A percentile compares a stretch with the other conserved stretches of the same genome.
Evolutionary conservation across 306 rosid genomes (phyloP).

Genomic region (Glycine latifolia): DNA sequence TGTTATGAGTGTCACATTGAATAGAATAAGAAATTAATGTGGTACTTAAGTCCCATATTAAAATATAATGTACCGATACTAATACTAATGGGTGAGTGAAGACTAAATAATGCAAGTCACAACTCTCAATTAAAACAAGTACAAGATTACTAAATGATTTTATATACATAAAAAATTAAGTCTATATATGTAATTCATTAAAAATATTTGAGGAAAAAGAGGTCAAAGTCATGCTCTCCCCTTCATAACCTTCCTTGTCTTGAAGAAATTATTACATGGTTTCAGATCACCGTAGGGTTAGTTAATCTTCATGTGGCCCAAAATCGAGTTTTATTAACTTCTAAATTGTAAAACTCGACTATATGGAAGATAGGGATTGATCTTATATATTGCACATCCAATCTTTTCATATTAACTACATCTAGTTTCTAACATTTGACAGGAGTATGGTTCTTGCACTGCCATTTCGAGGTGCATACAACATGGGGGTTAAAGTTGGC

Average conservation of each 20-base stretch:
- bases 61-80: too few relatives aligned
- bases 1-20: neutral
- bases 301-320: too few relatives aligned
- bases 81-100: too few relatives aligned
- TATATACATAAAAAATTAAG: neutral
- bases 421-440: neutral
- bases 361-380: too few relatives aligned
- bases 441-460: constrained; percentile 95
- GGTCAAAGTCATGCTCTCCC: too few relatives aligned
- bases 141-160: neutral
- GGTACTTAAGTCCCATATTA: too few relatives aligned
- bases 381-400: too few relatives aligned
- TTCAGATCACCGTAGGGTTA: too few relatives aligned
- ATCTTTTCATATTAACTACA: neutral
- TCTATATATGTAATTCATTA: neutral
- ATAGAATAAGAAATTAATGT: neutral
- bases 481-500: constrained; percentile 96
- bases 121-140: neutral
- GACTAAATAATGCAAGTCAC: neutral
- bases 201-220: too few relatives aligned
- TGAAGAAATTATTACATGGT: too few relatives aligned
- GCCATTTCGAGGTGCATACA: constrained; percentile 90
- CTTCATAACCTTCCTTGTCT: neutral
- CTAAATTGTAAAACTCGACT: too few relatives aligned
- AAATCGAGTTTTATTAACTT: too few relatives aligned